phyloP scores from a whole-genome alignment of 306 rosid genomes.

The Glycine latifolia region DNA sequence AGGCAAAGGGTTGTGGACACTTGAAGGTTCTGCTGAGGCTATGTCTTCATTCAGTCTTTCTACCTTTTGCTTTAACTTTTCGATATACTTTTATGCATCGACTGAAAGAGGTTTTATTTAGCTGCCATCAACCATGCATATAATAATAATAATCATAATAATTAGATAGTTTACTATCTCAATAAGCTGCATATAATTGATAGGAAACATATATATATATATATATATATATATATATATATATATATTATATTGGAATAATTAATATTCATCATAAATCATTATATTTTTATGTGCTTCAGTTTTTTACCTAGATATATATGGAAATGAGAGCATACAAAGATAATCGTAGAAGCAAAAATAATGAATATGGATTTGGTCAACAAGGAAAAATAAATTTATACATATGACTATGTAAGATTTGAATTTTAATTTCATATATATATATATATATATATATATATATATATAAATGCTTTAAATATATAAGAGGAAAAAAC shows the following conservation, averaged over 20 bases:
- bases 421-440: no score
- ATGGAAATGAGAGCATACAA: neutral
- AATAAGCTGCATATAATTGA: neutral
- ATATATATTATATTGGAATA: neutral
- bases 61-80: constrained; percentile 83
- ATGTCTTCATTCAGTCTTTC: constrained; percentile 81
- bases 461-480: no score
- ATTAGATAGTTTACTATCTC: constrained; percentile 23
- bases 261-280: constrained; percentile 4
- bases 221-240: neutral
- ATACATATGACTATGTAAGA: neutral
- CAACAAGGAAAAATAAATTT: neutral
- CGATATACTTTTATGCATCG: constrained; percentile 91
- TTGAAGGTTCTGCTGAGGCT: constrained; percentile 65
- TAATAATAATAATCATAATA: neutral
- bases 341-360: constrained; percentile 13
- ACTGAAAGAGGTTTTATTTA: constrained; percentile 73
- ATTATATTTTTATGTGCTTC: neutral
- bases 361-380: constrained; percentile 13
- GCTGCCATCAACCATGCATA: constrained; percentile 60
- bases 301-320: neutral
- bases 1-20: constrained; percentile 63
- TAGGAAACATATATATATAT: neutral
- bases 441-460: no score
- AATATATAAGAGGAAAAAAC: no score